Evolutionary conservation across 306 rosid genomes (phyloP).

Genomic region (Cucumis melo): DNA sequence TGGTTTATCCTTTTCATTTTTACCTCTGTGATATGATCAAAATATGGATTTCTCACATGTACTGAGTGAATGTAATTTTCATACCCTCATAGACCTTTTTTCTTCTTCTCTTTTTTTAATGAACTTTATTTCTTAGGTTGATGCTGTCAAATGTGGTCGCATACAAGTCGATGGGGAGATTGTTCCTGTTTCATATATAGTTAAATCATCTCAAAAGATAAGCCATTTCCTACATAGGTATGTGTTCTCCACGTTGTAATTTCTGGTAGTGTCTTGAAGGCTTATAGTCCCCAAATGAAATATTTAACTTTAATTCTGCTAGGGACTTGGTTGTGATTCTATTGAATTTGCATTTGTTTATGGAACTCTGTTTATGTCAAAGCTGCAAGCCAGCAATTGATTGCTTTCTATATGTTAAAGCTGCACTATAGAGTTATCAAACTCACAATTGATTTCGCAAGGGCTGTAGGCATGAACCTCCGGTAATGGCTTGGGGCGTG

Average conservation of each 20-base stretch:
- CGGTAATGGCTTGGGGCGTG: slow-evolving; percentile 58
- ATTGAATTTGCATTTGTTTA: not conserved
- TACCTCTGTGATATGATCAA: not conserved
- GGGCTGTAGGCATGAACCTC: slow-evolving; percentile 80
- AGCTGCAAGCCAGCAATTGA: not conserved
- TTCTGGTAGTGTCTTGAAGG: not conserved
- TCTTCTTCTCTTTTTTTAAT: not conserved
- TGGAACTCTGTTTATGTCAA: not conserved
- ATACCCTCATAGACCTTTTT: not conserved
- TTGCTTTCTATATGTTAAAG: not conserved
- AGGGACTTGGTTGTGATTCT: not conserved
- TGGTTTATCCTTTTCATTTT: not conserved
- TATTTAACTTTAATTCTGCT: not conserved
- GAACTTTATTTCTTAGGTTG: slow-evolving; percentile 21
- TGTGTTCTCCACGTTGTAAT: not conserved
- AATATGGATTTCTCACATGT: not conserved
- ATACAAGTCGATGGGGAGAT: slow-evolving; percentile 40
- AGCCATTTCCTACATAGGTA: slow-evolving; percentile 85
- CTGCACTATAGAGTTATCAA: slow-evolving; percentile 10
- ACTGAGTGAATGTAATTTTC: not conserved
- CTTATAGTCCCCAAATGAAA: not conserved
- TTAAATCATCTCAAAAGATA: slow-evolving; percentile 66
- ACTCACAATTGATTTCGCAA: slow-evolving; percentile 17
- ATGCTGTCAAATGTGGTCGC: slow-evolving; percentile 44
- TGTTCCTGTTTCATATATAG: slow-evolving; percentile 32